phyloP scores from a whole-genome alignment of 768 basidiomycete species.

The Boletus subcaerulescens region DNA sequence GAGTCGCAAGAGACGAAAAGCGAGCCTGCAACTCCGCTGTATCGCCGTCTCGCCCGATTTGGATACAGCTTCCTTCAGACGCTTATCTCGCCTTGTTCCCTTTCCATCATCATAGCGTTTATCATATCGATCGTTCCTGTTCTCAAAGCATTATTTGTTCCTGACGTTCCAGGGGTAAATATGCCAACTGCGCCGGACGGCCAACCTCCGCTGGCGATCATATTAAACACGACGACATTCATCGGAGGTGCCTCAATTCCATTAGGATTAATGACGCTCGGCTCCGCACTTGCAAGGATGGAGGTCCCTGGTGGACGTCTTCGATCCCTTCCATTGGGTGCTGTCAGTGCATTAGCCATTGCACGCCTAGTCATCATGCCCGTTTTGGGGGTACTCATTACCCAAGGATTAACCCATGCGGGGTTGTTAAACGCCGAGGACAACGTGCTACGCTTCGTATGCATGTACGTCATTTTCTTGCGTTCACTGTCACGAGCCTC shows the following conservation, averaged over 20 bases:
- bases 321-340: slow-evolving; percentile 45
- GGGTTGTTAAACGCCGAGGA: slow-evolving; percentile 51
- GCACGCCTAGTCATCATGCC: slow-evolving; percentile 58
- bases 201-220: slow-evolving; percentile 59
- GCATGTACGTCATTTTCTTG: slow-evolving; percentile 45
- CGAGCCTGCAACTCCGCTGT: neutral
- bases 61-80: slow-evolving; percentile 31
- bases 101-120: slow-evolving; percentile 53
- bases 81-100: slow-evolving; percentile 45
- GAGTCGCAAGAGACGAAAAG: neutral
- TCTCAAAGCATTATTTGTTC: slow-evolving; percentile 61
- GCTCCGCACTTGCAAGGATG: slow-evolving; percentile 60
- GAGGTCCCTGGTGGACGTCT: slow-evolving; percentile 48
- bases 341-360: slow-evolving; percentile 51
- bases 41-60: slow-evolving; percentile 8
- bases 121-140: slow-evolving; percentile 53
- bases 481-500: neutral
- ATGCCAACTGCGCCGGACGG: slow-evolving; percentile 62
- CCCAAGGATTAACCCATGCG: slow-evolving; percentile 43
- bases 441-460: slow-evolving; percentile 61
- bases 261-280: slow-evolving; percentile 58
- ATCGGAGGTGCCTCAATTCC: slow-evolving; percentile 65
- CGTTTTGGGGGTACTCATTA: slow-evolving; percentile 58
- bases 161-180: slow-evolving; percentile 37
- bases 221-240: slow-evolving; percentile 56